Conservation (phyloP, 805 yeast species). For the Candida dendrica region DNA sequence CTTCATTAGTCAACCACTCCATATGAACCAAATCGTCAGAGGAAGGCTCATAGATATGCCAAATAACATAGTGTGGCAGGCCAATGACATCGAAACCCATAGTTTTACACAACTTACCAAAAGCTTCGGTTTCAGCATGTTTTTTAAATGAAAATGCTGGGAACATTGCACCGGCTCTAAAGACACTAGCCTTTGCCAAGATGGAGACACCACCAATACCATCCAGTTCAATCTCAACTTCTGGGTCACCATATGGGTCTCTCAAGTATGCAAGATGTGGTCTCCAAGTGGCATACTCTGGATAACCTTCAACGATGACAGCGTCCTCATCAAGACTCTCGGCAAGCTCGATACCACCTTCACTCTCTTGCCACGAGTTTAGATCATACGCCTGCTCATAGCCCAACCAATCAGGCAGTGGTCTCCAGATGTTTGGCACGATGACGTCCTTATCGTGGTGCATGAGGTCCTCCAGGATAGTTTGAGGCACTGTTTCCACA, state of each 20-base stretch:
- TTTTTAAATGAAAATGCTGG: slow-evolving; percentile 95
- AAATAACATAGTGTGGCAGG: slow-evolving; percentile 87
- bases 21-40: slow-evolving; percentile 81
- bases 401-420: slow-evolving; percentile 80
- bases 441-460: slow-evolving; percentile 85
- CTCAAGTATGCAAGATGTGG: slow-evolving; percentile 92
- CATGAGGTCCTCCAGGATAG: slow-evolving; percentile 88
- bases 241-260: slow-evolving; percentile 93
- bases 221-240: slow-evolving; percentile 86
- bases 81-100: slow-evolving; percentile 89
- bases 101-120: slow-evolving; percentile 79
- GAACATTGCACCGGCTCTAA: slow-evolving; percentile 84
- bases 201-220: slow-evolving; percentile 98
- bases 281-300: slow-evolving; percentile 97
- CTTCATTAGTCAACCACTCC: slow-evolving; percentile 87
- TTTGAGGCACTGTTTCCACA: slow-evolving; percentile 83
- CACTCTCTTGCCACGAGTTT: slow-evolving; percentile 82
- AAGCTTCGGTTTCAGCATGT: slow-evolving; percentile 97
- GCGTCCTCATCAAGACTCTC: slow-evolving; percentile 82
- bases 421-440: slow-evolving; percentile 93
- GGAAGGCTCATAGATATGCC: slow-evolving; percentile 97
- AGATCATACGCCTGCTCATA: slow-evolving; percentile 80
- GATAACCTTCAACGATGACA: slow-evolving; percentile 94
- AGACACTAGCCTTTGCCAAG: slow-evolving; percentile 78
- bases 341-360: slow-evolving; percentile 75